Percentiles rank a stretch among this genome's conserved stretches.
Evolutionary conservation across 2,329 filamentous ascomycete genomes (phyloP).

Genomic region (Parasarocladium wereldwijsianum): DNA sequence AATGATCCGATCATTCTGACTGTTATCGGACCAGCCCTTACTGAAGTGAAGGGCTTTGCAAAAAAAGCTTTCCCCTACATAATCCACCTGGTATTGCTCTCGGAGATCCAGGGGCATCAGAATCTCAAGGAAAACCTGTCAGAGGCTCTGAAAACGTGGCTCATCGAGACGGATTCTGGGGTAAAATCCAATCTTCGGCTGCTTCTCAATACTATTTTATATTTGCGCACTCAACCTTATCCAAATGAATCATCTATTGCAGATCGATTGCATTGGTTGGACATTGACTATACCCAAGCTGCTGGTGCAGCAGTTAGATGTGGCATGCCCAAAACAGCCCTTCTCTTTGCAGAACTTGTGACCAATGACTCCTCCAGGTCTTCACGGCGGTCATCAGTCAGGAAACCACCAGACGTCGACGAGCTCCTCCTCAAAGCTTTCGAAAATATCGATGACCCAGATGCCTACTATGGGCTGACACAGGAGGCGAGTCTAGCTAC

Average conservation of each 20-base stretch:
- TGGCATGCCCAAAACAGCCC: constrained; percentile 73
- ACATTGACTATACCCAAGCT: constrained; percentile 59
- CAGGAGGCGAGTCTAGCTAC: constrained; percentile 63
- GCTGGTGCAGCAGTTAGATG: constrained; percentile 61
- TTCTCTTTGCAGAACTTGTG: constrained; percentile 68
- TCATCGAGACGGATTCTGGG: constrained; percentile 25
- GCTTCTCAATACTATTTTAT: constrained; percentile 67
- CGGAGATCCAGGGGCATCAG: constrained; percentile 49
- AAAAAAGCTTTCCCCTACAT: constrained; percentile 68
- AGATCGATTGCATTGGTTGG: constrained; percentile 72
- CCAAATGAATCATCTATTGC: constrained; percentile 65
- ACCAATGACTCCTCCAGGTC: constrained; percentile 39
- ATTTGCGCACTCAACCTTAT: constrained; percentile 67
- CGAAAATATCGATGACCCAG: constrained; percentile 85
- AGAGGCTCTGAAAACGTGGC: constrained; percentile 45
- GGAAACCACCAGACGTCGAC: constrained; percentile 39
- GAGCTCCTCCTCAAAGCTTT: constrained; percentile 71
- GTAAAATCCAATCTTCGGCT: constrained; percentile 53
- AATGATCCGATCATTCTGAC: constrained; percentile 51
- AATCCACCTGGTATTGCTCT: constrained; percentile 63
- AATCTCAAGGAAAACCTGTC: constrained; percentile 50
- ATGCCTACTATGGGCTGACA: constrained; percentile 85
- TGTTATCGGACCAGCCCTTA: constrained; percentile 51
- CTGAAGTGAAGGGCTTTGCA: constrained; percentile 53
- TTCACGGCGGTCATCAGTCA: constrained; percentile 52